A percentile compares a stretch with the other conserved stretches of the same genome.
These are phyloP conservation scores for Coccinonectria pachysandricola DNA, from an alignment of 2,329 filamentous ascomycete genomes.

Conservation along the genomic window DNA sequence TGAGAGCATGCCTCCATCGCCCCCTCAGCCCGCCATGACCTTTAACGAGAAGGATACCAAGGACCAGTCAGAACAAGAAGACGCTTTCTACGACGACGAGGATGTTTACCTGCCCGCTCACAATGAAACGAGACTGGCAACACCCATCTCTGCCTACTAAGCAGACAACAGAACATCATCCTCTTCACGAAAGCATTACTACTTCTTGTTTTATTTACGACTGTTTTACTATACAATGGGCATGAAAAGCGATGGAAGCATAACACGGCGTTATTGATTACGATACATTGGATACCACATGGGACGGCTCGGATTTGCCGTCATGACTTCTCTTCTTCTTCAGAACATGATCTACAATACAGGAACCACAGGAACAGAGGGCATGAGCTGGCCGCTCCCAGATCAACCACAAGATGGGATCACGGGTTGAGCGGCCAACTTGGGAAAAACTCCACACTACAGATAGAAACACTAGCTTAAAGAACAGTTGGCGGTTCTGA, in stretches of 20 bases:
- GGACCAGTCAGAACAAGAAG: conserved; percentile 30
- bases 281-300: conserved; percentile 20
- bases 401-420: no score
- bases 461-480: no score
- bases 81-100: conserved; percentile 40
- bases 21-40: conserved; percentile 44
- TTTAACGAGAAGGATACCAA: conserved; percentile 49
- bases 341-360: conserved; percentile 3
- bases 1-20: conserved; percentile 68
- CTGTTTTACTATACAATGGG: no score
- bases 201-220: conserved; percentile 15
- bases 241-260: conserved; percentile 21
- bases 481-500: no score
- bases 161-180: conserved; percentile 2
- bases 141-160: conserved; percentile 49
- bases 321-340: conserved; percentile 1
- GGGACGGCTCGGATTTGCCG: conserved; percentile 13
- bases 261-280: conserved; percentile 17
- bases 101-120: conserved; percentile 44
- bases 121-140: conserved; percentile 40
- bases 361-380: no score
- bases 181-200: conserved; percentile 12
- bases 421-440: no score
- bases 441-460: no score
- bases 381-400: no score